Evolutionary conservation across 192 early-diverging fungal genomes (phyloP).

Genomic region (Backusella psychrophila): DNA sequence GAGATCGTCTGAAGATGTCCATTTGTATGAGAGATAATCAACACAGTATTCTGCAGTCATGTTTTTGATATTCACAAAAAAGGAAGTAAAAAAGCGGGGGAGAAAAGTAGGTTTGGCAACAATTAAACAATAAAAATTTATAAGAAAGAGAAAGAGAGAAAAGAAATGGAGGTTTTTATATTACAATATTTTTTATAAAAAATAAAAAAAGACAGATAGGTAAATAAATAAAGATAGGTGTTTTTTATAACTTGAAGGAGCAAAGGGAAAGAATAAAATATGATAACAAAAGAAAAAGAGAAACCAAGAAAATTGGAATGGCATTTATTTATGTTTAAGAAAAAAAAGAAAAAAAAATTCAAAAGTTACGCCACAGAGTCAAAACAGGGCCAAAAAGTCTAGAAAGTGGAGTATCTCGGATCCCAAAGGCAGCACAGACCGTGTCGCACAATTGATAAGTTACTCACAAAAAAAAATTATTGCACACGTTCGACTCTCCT

Average conservation of each 20-base stretch:
- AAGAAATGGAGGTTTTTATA: neutral
- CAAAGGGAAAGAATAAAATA: neutral
- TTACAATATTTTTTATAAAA: neutral
- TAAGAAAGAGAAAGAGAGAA: neutral
- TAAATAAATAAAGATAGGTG: conserved; percentile 3
- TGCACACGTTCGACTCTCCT: neutral
- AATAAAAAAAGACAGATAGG: neutral
- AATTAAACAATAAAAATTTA: neutral
- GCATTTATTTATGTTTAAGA: neutral
- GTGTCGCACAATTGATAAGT: conserved; percentile 4
- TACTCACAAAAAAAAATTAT: neutral
- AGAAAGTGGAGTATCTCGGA: conserved; percentile 13
- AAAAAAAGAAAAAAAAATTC: neutral
- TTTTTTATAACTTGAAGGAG: neutral
- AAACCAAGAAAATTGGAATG: neutral
- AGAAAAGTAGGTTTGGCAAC: neutral
- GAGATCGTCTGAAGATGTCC: conserved; percentile 20
- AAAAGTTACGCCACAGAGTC: neutral
- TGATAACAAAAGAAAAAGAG: neutral
- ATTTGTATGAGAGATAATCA: conserved; percentile 33
- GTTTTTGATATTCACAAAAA: neutral
- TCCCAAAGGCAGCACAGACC: conserved; percentile 13
- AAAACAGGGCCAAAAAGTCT: neutral
- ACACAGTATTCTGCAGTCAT: conserved; percentile 28
- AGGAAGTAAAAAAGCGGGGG: conserved; percentile 1